A percentile compares a stretch with the other conserved stretches of the same genome.
Evolutionary conservation across 768 basidiomycete species (phyloP).

Genomic region (Suillus subaureus): DNA sequence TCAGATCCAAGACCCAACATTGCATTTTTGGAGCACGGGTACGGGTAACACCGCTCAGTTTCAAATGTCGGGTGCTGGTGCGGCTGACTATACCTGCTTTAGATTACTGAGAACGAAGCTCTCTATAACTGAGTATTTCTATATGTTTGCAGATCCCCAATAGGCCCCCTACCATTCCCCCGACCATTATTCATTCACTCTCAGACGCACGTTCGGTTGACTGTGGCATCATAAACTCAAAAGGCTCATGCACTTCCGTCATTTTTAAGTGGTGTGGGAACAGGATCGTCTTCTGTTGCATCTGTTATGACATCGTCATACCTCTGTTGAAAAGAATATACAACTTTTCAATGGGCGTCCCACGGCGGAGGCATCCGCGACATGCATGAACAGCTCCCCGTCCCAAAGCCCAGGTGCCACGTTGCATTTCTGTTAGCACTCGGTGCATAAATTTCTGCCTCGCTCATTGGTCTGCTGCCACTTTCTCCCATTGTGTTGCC

Average conservation of each 20-base stretch:
- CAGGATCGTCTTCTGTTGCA: not conserved
- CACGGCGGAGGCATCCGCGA: not conserved
- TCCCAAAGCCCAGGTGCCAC: not conserved
- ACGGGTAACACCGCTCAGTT: not conserved
- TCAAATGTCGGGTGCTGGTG: not conserved
- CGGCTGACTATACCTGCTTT: not conserved
- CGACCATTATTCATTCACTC: not conserved
- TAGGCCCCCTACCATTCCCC: no score
- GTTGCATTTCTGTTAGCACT: not conserved
- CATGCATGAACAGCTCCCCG: not conserved
- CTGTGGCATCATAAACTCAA: not conserved
- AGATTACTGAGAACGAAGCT: not conserved
- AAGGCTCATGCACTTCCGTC: not conserved
- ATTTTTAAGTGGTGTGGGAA: not conserved
- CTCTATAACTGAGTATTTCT: not conserved
- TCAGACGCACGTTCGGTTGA: not conserved
- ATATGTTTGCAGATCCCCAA: not conserved
- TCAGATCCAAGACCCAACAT: slow-evolving; percentile 65
- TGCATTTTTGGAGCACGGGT: not conserved
- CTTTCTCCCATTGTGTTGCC: not conserved
- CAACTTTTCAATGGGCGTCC: not conserved
- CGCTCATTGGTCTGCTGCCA: not conserved
- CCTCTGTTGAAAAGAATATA: not conserved
- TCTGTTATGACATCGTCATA: not conserved
- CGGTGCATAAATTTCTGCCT: not conserved